phyloP scores from a whole-genome alignment of 176 grass and related monocot genomes.

The Eragrostis nindensis region DNA sequence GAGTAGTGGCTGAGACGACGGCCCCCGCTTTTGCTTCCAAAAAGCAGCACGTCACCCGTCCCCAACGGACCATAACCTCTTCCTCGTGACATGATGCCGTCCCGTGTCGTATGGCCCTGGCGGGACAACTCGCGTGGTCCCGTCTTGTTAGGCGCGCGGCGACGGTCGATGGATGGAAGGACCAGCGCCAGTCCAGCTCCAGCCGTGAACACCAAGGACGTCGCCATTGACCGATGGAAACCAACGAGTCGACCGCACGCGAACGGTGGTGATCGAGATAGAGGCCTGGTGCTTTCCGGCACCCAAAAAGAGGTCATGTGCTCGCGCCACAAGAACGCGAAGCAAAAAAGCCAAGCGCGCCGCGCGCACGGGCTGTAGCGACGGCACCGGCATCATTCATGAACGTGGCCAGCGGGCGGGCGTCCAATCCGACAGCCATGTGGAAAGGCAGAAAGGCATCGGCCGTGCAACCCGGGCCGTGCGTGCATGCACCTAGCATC shows the following conservation, averaged over 20 bases:
- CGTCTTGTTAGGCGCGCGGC: conserved; percentile 8
- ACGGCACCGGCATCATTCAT: not conserved
- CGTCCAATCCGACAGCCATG: conserved; percentile 31
- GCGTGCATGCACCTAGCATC: not conserved
- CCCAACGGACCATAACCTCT: conserved; percentile 15
- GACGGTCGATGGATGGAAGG: not conserved
- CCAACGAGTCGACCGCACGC: not conserved
- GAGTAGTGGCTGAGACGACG: not conserved
- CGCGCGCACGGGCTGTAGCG: too few relatives aligned
- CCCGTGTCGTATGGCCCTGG: not conserved
- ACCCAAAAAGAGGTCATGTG: conserved; percentile 14
- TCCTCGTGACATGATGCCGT: conserved; percentile 36
- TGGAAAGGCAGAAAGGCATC: conserved; percentile 37
- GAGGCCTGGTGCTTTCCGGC: not conserved
- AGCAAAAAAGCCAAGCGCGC: too few relatives aligned
- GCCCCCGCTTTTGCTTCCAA: conserved; percentile 7
- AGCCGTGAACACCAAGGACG: not conserved
- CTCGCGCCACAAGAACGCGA: not conserved
- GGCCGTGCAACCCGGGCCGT: not conserved
- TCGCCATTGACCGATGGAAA: not conserved
- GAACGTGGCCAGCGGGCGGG: conserved; percentile 7
- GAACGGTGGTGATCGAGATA: not conserved
- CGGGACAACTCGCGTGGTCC: not conserved
- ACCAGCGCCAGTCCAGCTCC: not conserved
- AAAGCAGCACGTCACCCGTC: conserved; percentile 35